A percentile compares a stretch with the other conserved stretches of the same genome.
These are phyloP conservation scores for Suhomyces ambrosiae DNA, from an alignment of 1,139 yeast genomes.

Conservation along the genomic window DNA sequence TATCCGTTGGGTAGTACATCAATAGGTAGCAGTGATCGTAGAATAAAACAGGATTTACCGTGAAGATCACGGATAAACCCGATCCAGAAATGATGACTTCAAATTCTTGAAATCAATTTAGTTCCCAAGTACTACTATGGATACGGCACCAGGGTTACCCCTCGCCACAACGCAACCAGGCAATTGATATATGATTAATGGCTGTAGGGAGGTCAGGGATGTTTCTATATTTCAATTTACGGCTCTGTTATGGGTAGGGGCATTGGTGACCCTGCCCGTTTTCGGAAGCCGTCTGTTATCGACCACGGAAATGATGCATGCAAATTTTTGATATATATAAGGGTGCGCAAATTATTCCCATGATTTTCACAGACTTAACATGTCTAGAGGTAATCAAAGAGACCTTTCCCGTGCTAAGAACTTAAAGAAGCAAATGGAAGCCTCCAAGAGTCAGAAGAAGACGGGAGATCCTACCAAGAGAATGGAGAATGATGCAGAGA, in stretches of 20 bases:
- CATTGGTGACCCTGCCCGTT: constrained; percentile 4
- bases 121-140: constrained; percentile 3
- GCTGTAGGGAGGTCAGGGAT: background rate
- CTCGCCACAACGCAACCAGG: constrained; percentile 3
- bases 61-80: background rate
- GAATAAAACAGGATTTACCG: too few species aligned
- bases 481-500: constrained; percentile 85
- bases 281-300: constrained; percentile 3
- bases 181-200: background rate
- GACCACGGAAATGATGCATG: constrained; percentile 7
- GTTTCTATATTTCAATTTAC: background rate
- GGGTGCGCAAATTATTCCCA: constrained; percentile 7
- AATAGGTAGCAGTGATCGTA: too few species aligned
- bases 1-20: background rate
- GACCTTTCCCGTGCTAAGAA: constrained; percentile 92
- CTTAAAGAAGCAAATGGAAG: constrained; percentile 72
- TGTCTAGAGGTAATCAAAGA: constrained; percentile 97
- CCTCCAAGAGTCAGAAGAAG: constrained; percentile 62
- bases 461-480: constrained; percentile 83
- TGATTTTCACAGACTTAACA: constrained; percentile 25
- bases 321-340: constrained; percentile 9
- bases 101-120: too few species aligned
- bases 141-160: too few species aligned
- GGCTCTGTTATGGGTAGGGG: background rate
- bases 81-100: too few species aligned